Evolutionary conservation across 768 basidiomycete genomes (phyloP), one percentile per base, ranked within the genome.

Genomic region (Leucocoprinus leucothites): DNA sequence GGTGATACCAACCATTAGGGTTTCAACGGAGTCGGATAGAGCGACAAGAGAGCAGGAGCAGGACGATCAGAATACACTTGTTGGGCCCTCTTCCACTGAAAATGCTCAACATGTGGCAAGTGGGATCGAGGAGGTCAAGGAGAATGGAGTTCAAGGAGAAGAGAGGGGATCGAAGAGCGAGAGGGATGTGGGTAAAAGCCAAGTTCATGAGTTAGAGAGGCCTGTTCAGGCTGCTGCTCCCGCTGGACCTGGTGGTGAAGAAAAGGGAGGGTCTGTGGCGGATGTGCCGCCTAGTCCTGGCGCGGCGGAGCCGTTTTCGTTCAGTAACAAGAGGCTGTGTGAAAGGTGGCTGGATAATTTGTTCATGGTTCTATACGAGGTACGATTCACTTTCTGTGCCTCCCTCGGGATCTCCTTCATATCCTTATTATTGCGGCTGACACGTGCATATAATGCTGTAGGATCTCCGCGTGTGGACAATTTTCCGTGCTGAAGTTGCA

Each of bases 321-420:
- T 99, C 71, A 94, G 86, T 65, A 98, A 93, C 71, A 99, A 98
- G 77, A 80, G 97, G 45, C 73, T 99, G 35, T 99, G 97, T 65
- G 97, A 98, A 67, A 79, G 96, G 48, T 98, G 97, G 97, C 77
- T 99, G 45, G 95, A 98, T 66, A 98, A 98, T 61, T 68, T 98
- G 57, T 99, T 96, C 75, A 98, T 97, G 94, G 94, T 98, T 2
- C 74, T 99, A 3, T 98, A 98, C 66, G 95, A 98, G 82, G 94
- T 91, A 48, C 34, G 18, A 34, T 42, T 4, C 14, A n/a, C 21
- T 21, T 48, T 3, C 28, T 46, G 9, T 38, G 28, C 11, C 11
- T 31, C 31, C 31, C 11, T 11, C 6, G 5, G 31, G 31, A 11
- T n/a, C n/a, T n/a, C n/a, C n/a, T n/a, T n/a, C n/a, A n/a, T n/a